Conservation (phyloP, 2,329 filamentous ascomycete species). For the Coniochaeta sp. region DNA sequence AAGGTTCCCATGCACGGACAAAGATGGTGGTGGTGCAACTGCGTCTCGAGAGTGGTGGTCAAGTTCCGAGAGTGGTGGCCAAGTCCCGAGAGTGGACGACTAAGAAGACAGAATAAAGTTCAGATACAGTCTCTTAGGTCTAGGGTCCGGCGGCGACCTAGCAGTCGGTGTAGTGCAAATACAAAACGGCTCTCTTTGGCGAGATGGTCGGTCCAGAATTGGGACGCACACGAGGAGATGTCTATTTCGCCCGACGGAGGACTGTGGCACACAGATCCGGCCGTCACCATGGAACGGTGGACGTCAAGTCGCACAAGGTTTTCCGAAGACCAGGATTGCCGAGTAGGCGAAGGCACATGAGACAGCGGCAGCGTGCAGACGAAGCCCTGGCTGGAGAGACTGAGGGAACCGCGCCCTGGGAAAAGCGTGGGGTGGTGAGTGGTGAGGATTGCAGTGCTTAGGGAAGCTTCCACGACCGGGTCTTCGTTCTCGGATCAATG, state of each 20-base stretch:
- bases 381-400: background rate
- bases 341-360: background rate
- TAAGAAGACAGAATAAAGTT: background rate
- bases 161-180: background rate
- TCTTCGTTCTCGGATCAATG: slow-evolving; percentile 1
- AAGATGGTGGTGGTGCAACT: background rate
- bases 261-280: slow-evolving; percentile 30
- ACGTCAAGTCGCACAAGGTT: slow-evolving; percentile 23
- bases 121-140: slow-evolving; percentile 1
- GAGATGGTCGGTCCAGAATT: background rate
- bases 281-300: slow-evolving; percentile 24
- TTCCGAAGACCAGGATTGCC: slow-evolving; percentile 20
- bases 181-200: background rate
- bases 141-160: background rate
- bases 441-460: background rate
- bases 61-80: too few relatives aligned
- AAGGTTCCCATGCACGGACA: background rate
- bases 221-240: background rate
- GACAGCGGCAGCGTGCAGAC: slow-evolving; percentile 1
- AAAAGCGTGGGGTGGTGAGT: background rate
- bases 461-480: background rate
- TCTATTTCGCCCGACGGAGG: slow-evolving; percentile 4
- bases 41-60: background rate
- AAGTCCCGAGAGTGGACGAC: background rate
- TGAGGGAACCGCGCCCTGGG: background rate